Base-by-base conservation (phyloP, 164 flowering plant genomes). In the Annona cherimola region DNA sequence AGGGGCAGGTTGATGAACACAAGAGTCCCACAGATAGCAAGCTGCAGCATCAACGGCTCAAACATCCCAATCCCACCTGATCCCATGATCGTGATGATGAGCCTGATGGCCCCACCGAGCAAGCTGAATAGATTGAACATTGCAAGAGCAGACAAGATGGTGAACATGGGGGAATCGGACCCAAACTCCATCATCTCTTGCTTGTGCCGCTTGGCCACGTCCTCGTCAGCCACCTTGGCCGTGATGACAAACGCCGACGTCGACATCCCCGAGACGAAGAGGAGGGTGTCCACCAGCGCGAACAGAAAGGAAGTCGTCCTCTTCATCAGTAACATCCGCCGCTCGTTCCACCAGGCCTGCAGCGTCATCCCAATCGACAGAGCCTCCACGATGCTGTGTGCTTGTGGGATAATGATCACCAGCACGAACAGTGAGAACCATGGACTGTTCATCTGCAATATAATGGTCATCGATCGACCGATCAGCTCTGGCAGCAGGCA, bases 391-490 rank as follows among this genome's bases (percentile, higher is more conserved):
- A 87, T 69, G 76, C 86, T 82, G 61, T 69, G 80, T n/a, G 35
- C 65, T 67, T 69, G 68, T 50, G 46, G 77, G 3, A 79, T 75
- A 1, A 81, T 0, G 4, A 83, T 76, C 63, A 87, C 85, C 66
- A 79, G 88, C 3, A 83, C 80, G 71, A 87, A 87, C 4, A 91
- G 93, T n/a, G 87, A 42, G 72, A 87, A 69, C 97, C 94, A 91
- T 1, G 71, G 78, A 76, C 87, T 89, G 59, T 90, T 82, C 4
- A 86, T 54, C 96, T 90, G 84, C 35, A 26, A 26, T 26, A 26
- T 26, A 26, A 26, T 26, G 35, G 35, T 26, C 35, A 26, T 26
- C 0, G 35, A 26, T 26, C 35, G 35, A 26, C 35, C 35, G 35
- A 26, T 26, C 35, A 26, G 35, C 35, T 26, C 35, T 26, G 35